Conservation (phyloP, 2,329 filamentous ascomycete genomes). For the Phialophora expanda region DNA sequence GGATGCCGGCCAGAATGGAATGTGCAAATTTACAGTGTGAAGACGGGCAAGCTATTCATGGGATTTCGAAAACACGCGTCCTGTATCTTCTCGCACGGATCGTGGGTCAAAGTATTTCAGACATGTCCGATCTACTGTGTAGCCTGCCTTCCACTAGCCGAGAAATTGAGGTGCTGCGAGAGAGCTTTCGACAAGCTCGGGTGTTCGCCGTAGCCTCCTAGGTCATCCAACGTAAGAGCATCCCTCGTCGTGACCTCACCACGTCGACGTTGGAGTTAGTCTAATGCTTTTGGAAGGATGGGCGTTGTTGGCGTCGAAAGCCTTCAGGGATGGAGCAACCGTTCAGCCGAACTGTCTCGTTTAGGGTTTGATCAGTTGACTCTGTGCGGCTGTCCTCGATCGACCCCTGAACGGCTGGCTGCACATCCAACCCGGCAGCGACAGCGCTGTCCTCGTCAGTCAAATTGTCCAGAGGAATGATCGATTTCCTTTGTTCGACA, state of each 20-base stretch:
- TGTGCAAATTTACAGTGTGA: constrained; percentile 24
- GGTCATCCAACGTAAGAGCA: neutral
- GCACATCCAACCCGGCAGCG: constrained; percentile 10
- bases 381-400: neutral
- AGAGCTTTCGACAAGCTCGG: neutral
- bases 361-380: constrained; percentile 14
- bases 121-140: neutral
- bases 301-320: constrained; percentile 15
- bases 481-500: neutral
- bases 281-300: constrained; percentile 8
- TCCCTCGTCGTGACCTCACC: neutral
- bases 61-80: neutral
- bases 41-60: neutral
- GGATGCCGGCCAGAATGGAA: constrained; percentile 31
- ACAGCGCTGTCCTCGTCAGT: neutral
- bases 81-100: neutral
- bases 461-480: constrained; percentile 1
- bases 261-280: neutral
- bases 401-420: constrained; percentile 9
- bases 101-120: neutral
- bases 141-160: neutral
- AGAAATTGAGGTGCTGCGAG: neutral
- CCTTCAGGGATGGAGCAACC: constrained; percentile 6
- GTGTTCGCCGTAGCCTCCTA: neutral
- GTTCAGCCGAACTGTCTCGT: constrained; percentile 11